Evolutionary conservation across 177 flowering plant genomes (phyloP).

Genomic region (Viscum album): DNA sequence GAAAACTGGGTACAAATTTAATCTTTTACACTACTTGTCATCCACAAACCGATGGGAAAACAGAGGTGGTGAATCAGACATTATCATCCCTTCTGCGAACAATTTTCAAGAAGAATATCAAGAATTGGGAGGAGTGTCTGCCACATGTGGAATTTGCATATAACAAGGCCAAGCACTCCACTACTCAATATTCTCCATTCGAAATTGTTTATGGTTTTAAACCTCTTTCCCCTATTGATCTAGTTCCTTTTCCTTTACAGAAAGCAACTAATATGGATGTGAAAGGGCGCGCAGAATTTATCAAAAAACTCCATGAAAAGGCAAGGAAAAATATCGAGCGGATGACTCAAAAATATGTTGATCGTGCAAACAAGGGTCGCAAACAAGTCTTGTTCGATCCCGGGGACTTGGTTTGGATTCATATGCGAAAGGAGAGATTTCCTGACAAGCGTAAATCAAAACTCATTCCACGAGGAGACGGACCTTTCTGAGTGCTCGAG

Average conservation of each 20-base stretch:
- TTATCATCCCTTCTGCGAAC: too few species aligned
- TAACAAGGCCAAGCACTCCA: not conserved
- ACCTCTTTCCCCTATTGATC: not conserved
- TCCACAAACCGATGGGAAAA: slow-evolving; percentile 1
- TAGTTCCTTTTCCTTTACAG: not conserved
- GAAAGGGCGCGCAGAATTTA: not conserved
- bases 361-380: not conserved
- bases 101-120: too few species aligned
- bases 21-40: not conserved
- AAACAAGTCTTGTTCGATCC: too few species aligned
- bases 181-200: not conserved
- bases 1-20: not conserved
- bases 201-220: not conserved
- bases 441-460: too few species aligned
- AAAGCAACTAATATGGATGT: not conserved
- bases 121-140: too few species aligned
- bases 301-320: not conserved
- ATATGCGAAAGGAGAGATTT: too few species aligned
- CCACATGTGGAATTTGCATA: not conserved
- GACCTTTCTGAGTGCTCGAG: too few species aligned
- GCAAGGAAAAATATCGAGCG: not conserved
- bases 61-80: not conserved
- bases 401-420: too few species aligned
- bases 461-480: too few species aligned
- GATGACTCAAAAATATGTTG: not conserved